A percentile compares a stretch with the other conserved stretches of the same genome.
phyloP scores from a whole-genome alignment of 805 yeast genomes.

The Schizosaccharomyces japonicus region DNA sequence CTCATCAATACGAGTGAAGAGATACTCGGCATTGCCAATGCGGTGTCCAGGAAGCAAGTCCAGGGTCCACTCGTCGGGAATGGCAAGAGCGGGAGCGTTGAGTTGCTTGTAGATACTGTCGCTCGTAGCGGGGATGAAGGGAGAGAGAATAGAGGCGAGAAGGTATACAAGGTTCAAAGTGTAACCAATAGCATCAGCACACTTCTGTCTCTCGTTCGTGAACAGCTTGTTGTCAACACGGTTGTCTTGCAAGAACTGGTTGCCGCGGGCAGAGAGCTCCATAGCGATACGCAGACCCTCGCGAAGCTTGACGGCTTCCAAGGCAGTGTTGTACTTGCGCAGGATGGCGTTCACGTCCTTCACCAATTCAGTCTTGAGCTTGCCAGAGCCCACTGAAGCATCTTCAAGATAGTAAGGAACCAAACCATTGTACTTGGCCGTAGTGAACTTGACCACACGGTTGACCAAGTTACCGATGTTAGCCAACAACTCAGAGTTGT shows the following conservation, averaged over 20 bases:
- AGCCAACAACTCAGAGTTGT: conserved; percentile 80
- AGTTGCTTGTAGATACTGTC: conserved; percentile 49
- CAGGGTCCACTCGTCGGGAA: conserved; percentile 51
- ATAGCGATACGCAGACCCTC: conserved; percentile 79
- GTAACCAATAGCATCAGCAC: conserved; percentile 81
- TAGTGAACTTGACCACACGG: conserved; percentile 71
- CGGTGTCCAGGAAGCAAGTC: conserved; percentile 59
- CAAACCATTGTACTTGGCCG: conserved; percentile 77
- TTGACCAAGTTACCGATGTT: conserved; percentile 92
- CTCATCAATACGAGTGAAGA: conserved; percentile 81
- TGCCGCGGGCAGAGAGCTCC: conserved; percentile 80
- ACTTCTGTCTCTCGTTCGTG: conserved; percentile 46
- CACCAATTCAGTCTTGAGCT: conserved; percentile 17
- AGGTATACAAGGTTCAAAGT: conserved; percentile 73
- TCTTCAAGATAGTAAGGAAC: conserved; percentile 40
- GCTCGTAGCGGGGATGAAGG: conserved; percentile 76
- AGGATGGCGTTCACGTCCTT: conserved; percentile 42
- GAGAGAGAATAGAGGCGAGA: conserved; percentile 58
- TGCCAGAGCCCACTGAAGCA: conserved; percentile 25
- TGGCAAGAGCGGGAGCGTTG: conserved; percentile 56
- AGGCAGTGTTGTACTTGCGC: conserved; percentile 34
- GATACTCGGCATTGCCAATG: conserved; percentile 72
- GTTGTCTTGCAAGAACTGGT: conserved; percentile 84
- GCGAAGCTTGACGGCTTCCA: conserved; percentile 64
- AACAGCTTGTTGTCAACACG: conserved; percentile 74